A percentile compares a stretch with the other conserved stretches of the same genome.
Evolutionary conservation across 1,284 basidiomycete species (phyloP).

Genomic region (Sparassis latifolia): DNA sequence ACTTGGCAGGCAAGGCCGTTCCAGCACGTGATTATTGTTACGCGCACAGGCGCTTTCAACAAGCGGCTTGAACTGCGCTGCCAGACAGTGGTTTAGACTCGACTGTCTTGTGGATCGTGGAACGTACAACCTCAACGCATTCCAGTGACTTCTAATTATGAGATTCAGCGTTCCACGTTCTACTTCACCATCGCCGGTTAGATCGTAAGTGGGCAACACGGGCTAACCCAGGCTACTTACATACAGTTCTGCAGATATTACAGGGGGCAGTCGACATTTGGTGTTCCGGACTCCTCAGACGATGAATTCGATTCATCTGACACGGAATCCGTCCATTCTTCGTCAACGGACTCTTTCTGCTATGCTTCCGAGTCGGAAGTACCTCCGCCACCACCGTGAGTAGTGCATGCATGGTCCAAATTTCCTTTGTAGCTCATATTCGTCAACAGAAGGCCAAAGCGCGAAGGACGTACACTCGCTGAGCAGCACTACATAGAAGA

Average conservation of each 20-base stretch:
- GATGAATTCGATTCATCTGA: slow-evolving; percentile 35
- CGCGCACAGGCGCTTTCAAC: no score
- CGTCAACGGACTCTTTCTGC: slow-evolving; percentile 31
- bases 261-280: slow-evolving; percentile 45
- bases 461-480: slow-evolving; percentile 24
- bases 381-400: slow-evolving; percentile 29
- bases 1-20: no score
- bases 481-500: slow-evolving; percentile 56
- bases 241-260: slow-evolving; percentile 8
- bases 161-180: slow-evolving; percentile 58
- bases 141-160: slow-evolving; percentile 30
- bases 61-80: no score
- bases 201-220: slow-evolving; percentile 30
- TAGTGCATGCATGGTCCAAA: neutral
- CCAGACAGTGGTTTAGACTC: no score
- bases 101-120: no score
- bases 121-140: no score
- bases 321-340: slow-evolving; percentile 32
- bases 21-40: no score
- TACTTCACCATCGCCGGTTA: slow-evolving; percentile 50
- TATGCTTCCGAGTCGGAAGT: slow-evolving; percentile 38
- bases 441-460: slow-evolving; percentile 12
- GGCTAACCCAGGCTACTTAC: neutral
- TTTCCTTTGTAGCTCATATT: neutral
- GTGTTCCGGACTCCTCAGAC: slow-evolving; percentile 46